Evolutionary conservation across 208 protist genomes (phyloP).

Genomic region (Acanthamoeba quina): DNA sequence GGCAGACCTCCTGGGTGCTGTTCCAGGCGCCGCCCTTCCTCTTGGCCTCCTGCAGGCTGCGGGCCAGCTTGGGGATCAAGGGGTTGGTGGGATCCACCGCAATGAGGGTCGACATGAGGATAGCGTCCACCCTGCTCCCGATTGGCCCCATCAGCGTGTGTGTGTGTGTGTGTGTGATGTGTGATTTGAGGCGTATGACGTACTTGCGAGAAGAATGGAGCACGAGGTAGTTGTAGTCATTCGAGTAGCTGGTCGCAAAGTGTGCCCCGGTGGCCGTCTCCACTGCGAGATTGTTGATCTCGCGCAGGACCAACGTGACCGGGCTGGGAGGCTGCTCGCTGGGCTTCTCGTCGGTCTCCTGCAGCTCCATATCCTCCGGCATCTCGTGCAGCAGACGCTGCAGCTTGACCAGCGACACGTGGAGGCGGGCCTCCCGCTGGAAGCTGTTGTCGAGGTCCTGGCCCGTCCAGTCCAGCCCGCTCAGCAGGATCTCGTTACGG

Average conservation of each 20-base stretch:
- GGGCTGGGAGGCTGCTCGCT: neutral
- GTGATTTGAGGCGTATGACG: neutral
- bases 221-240: neutral
- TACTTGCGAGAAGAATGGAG: conserved; percentile 20
- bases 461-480: neutral
- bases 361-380: neutral
- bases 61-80: conserved; percentile 22
- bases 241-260: neutral
- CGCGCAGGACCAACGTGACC: neutral
- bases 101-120: neutral
- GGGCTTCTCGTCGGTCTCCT: neutral
- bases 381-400: neutral
- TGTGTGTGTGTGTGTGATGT: neutral
- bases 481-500: neutral
- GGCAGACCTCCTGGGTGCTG: conserved; percentile 51
- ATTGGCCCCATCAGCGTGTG: too few species aligned
- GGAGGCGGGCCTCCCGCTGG: neutral
- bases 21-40: conserved; percentile 29
- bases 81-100: conserved; percentile 3
- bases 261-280: conserved; percentile 5
- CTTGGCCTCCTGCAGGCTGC: neutral
- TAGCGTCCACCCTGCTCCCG: neutral
- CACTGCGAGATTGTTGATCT: conserved; percentile 1
- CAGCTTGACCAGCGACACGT: neutral
- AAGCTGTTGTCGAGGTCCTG: neutral